phyloP scores from a whole-genome alignment of 108 stramenopile species.

The Nannochloropsis gaditana region DNA sequence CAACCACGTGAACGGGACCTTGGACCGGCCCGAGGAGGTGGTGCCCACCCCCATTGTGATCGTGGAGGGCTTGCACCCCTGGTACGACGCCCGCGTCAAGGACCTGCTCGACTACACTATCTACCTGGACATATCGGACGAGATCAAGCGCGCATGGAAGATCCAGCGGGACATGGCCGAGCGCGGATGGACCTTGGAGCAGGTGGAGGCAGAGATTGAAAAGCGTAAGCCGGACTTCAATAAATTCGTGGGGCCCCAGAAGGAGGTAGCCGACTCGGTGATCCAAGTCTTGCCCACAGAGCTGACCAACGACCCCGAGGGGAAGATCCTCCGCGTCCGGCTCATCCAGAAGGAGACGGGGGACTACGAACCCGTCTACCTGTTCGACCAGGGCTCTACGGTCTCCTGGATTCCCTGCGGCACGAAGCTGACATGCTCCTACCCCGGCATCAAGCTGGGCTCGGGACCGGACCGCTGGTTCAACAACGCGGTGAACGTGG shows the following conservation, averaged over 20 bases:
- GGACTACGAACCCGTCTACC: conserved; percentile 83
- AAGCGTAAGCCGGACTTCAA: conserved; percentile 79
- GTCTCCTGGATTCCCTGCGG: conserved; percentile 82
- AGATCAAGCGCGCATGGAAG: conserved; percentile 97
- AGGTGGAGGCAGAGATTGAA: conserved; percentile 92
- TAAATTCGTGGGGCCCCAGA: conserved; percentile 92
- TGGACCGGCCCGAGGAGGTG: conserved; percentile 87
- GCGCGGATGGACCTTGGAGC: conserved; percentile 90
- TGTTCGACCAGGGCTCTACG: conserved; percentile 87
- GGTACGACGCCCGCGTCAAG: conserved; percentile 85
- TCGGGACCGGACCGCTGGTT: conserved; percentile 80
- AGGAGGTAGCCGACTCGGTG: conserved; percentile 76
- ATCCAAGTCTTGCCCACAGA: conserved; percentile 91
- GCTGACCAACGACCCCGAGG: conserved; percentile 81
- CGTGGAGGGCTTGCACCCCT: conserved; percentile 94
- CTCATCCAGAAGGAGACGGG: conserved; percentile 86
- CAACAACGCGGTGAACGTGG: conserved; percentile 70
- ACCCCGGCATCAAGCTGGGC: conserved; percentile 85
- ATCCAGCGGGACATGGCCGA: conserved; percentile 97
- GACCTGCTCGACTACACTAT: conserved; percentile 93
- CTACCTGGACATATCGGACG: conserved; percentile 91
- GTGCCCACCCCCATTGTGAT: conserved; percentile 93
- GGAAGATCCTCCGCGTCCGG: conserved; percentile 84
- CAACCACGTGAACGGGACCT: conserved; percentile 98
- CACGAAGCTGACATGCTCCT: conserved; percentile 77